Evolutionary conservation across 164 flowering plant genomes (phyloP), one percentile per base, ranked within the genome.

Genomic region (Nymphaea thermarum): DNA sequence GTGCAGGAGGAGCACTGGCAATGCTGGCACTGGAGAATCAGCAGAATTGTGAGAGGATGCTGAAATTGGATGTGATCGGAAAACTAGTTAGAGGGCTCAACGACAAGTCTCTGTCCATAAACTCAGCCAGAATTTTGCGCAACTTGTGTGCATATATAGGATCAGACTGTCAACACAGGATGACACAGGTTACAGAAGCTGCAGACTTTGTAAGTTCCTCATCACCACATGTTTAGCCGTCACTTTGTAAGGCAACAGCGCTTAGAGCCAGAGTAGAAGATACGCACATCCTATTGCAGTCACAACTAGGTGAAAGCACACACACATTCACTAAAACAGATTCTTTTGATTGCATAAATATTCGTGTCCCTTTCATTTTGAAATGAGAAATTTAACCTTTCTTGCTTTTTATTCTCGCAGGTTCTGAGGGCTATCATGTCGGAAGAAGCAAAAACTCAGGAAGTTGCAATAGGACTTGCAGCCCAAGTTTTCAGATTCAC

Each of bases 1-100:
- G 82, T 17, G 90, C 97, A 42, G 99, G 99, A 47, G 96, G 90
- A 76, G 96, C 97, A 15, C 71, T 94, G 41, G 85, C 89, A 43
- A 91, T 89, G 96, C 80, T 94, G 74, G 89, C 84, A 44, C 66
- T 87, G 66, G 93, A 88, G 53, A 90, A 97, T 70, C 72, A 78
- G 73, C 74, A 62, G 3, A 90, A 86, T 64, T 94, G 97, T 45
- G 70, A 67, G 8, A 70, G 84, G 3, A 84, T 91, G 41, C 68
- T 90, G 81, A 88, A 77, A 70, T 44, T 85, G 41, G 69, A 72
- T 2, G 79, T 79, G 6, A 63, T 80, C 61, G 82, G 76, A 43
- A 79, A 79, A 78, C 87, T 94, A 12, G 78, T 83, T 0, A 70
- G n/a, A 43, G 85, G 86, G 55, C 73, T 94, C 75, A 81, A 86